Evolutionary conservation across 805 yeast genomes (phyloP).

Genomic region (Starmerella stigmatis): DNA sequence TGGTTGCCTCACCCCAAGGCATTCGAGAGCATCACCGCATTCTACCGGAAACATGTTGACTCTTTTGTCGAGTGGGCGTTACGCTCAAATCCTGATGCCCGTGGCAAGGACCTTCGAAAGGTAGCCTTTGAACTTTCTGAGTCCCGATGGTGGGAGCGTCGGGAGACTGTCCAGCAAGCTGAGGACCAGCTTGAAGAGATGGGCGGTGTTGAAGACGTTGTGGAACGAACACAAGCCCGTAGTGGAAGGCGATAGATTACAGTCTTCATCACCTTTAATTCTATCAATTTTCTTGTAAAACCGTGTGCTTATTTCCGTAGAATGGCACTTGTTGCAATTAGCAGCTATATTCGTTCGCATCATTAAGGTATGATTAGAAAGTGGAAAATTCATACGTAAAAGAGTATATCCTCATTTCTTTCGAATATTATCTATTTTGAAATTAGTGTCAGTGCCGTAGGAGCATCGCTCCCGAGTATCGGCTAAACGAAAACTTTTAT

Average conservation of each 20-base stretch:
- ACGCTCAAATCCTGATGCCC: slow-evolving; percentile 67
- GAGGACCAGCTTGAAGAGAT: slow-evolving; percentile 84
- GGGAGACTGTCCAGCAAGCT: slow-evolving; percentile 77
- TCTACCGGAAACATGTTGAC: slow-evolving; percentile 78
- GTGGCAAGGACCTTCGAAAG: slow-evolving; percentile 82
- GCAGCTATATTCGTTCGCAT: too few relatives aligned
- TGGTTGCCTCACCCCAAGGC: slow-evolving; percentile 97
- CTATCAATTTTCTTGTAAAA: too few relatives aligned
- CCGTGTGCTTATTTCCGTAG: too few relatives aligned
- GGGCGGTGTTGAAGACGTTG: slow-evolving; percentile 82
- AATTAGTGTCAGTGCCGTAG: background rate
- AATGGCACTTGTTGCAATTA: too few relatives aligned
- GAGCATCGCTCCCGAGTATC: background rate
- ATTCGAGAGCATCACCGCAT: slow-evolving; percentile 72
- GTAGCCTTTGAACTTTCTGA: slow-evolving; percentile 85
- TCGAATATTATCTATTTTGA: too few relatives aligned
- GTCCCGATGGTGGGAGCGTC: slow-evolving; percentile 97
- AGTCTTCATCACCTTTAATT: too few relatives aligned
- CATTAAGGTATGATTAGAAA: too few relatives aligned
- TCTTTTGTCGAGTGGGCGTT: slow-evolving; percentile 88
- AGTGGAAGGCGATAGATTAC: slow-evolving; percentile 4
- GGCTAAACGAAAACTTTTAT: background rate
- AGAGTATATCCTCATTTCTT: too few relatives aligned
- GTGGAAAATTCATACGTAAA: too few relatives aligned
- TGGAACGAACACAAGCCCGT: slow-evolving; percentile 41